Evolutionary conservation across 108 stramenopile species (phyloP).

Genomic region (Fistulifera pelliculosa): DNA sequence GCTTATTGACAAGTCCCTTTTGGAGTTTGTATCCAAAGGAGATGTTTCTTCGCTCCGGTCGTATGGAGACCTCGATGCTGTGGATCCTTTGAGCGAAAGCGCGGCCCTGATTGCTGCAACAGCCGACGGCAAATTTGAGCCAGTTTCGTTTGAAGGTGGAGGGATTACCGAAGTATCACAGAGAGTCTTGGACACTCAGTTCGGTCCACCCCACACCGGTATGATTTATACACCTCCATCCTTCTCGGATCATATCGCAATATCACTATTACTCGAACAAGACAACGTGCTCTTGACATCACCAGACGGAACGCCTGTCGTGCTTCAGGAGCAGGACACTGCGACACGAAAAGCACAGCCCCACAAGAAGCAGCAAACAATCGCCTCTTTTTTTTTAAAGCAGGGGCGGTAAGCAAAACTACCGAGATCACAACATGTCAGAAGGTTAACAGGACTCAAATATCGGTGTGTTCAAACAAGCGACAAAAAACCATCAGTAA

Average conservation of each 20-base stretch:
- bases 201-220: constrained; percentile 70
- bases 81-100: constrained; percentile 48
- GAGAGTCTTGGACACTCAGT: constrained; percentile 65
- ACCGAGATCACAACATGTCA: too few species aligned
- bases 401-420: too few species aligned
- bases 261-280: constrained; percentile 60
- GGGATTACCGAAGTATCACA: constrained; percentile 65
- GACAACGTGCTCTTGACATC: neutral
- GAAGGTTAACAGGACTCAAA: too few species aligned
- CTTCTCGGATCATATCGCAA: constrained; percentile 85
- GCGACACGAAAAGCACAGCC: constrained; percentile 74
- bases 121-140: constrained; percentile 55
- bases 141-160: constrained; percentile 75
- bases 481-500: too few species aligned
- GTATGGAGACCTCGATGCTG: constrained; percentile 13
- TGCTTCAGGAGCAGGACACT: constrained; percentile 27
- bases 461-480: too few species aligned
- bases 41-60: constrained; percentile 45
- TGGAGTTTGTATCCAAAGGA: constrained; percentile 25
- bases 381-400: constrained; percentile 61
- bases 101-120: constrained; percentile 78
- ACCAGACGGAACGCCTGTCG: neutral
- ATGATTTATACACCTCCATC: constrained; percentile 87
- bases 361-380: constrained; percentile 73
- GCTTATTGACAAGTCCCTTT: constrained; percentile 56